Conservation (phyloP, 805 yeast genomes). For the Myxozyma neglecta region DNA sequence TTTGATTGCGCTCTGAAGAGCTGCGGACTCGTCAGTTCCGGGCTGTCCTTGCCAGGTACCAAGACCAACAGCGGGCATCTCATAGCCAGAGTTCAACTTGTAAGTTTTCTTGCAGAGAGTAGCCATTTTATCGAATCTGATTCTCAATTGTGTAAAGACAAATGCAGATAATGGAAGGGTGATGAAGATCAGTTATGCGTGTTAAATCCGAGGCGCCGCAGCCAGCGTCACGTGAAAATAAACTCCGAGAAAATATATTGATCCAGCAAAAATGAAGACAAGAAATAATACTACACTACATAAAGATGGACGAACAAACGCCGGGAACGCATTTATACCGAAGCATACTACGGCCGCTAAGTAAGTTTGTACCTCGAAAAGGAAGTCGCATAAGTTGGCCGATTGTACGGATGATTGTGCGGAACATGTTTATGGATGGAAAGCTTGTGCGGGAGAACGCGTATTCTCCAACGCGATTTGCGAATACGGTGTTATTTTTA, state of each 20-base stretch:
- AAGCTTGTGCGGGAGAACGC: neutral
- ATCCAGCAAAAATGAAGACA: too few relatives aligned
- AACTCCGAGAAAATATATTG: too few relatives aligned
- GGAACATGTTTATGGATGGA: constrained; percentile 12
- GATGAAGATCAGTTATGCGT: neutral
- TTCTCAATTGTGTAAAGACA: neutral
- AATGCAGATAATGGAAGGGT: neutral
- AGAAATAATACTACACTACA: too few relatives aligned
- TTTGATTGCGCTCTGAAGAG: constrained; percentile 47
- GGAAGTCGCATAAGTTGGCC: neutral
- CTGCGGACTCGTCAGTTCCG: constrained; percentile 49
- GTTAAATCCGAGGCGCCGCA: too few relatives aligned
- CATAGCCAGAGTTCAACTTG: constrained; percentile 54
- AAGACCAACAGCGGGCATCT: constrained; percentile 66
- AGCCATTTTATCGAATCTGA: neutral
- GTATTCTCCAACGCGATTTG: constrained; percentile 6
- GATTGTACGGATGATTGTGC: constrained; percentile 2
- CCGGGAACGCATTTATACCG: neutral
- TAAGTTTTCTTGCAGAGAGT: constrained; percentile 6
- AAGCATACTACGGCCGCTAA: neutral
- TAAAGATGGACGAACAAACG: neutral
- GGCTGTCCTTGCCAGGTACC: constrained; percentile 68
- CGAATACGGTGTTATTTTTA: constrained; percentile 15
- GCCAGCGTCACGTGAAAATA: too few relatives aligned
- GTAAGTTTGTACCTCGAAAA: neutral